Evolutionary conservation across 495 filamentous ascomycete species (phyloP).

Genomic region (Ramalina intermedia): DNA sequence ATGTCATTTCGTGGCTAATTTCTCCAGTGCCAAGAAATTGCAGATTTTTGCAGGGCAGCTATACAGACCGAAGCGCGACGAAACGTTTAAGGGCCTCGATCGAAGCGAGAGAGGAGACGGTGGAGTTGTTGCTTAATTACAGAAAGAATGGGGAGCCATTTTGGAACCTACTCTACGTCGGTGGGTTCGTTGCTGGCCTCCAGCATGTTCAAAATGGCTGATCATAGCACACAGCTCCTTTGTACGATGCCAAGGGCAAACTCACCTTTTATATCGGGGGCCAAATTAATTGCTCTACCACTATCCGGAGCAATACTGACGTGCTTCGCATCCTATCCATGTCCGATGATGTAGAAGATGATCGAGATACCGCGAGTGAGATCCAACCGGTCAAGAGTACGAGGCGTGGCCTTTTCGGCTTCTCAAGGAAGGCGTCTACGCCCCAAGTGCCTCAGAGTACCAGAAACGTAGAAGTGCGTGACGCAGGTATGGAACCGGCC

Average conservation of each 20-base stretch:
- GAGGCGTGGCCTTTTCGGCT: slow-evolving; percentile 19
- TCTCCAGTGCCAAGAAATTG: slow-evolving; percentile 30
- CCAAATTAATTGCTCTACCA: slow-evolving; percentile 41
- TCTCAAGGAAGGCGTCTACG: slow-evolving; percentile 18
- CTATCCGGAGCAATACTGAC: slow-evolving; percentile 32
- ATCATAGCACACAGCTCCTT: slow-evolving; percentile 21
- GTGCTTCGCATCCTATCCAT: slow-evolving; percentile 32
- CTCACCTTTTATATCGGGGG: slow-evolving; percentile 36
- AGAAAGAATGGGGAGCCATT: slow-evolving; percentile 37
- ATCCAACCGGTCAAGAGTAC: slow-evolving; percentile 6
- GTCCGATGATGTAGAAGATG: slow-evolving; percentile 16
- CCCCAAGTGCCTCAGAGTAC: slow-evolving; percentile 6
- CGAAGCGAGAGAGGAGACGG: slow-evolving; percentile 26
- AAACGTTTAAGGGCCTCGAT: slow-evolving; percentile 29
- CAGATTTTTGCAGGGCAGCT: slow-evolving; percentile 34
- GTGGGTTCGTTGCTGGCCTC: slow-evolving; percentile 6
- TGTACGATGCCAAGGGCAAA: slow-evolving; percentile 28
- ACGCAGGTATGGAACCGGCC: slow-evolving; percentile 25
- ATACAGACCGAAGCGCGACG: slow-evolving; percentile 27
- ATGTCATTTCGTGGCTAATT: background rate
- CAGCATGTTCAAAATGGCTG: background rate
- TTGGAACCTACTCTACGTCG: slow-evolving; percentile 39
- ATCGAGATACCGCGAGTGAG: slow-evolving; percentile 3
- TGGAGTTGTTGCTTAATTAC: slow-evolving; percentile 38
- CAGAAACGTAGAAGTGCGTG: slow-evolving; percentile 13